Evolutionary conservation across 2,329 filamentous ascomycete species (phyloP).

Genomic region (Aureobasidium sp.): DNA sequence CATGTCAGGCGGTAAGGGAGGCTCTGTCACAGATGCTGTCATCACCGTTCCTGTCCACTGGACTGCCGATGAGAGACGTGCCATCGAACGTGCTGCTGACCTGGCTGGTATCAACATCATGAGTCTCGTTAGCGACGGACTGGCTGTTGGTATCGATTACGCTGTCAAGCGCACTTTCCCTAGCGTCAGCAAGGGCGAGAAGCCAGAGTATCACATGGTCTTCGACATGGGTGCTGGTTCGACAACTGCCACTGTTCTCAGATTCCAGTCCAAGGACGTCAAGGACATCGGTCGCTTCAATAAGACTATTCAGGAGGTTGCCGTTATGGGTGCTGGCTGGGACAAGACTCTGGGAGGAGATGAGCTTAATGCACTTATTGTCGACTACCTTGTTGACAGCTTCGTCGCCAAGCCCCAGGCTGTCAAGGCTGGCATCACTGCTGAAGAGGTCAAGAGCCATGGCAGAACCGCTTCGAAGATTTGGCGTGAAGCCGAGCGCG

Average conservation of each 20-base stretch:
- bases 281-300: constrained; percentile 92
- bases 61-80: constrained; percentile 81
- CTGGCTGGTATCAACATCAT: constrained; percentile 83
- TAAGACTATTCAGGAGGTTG: constrained; percentile 95
- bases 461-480: constrained; percentile 83
- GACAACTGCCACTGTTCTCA: constrained; percentile 80
- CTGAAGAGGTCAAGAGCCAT: constrained; percentile 60
- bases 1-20: constrained; percentile 64
- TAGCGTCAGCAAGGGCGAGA: constrained; percentile 69
- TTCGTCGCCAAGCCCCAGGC: constrained; percentile 61
- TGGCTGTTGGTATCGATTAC: constrained; percentile 92
- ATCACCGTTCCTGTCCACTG: constrained; percentile 88
- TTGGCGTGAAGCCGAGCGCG: constrained; percentile 82
- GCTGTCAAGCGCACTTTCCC: constrained; percentile 87
- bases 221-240: constrained; percentile 98
- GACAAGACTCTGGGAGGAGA: constrained; percentile 87
- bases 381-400: constrained; percentile 78
- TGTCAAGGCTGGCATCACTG: constrained; percentile 56
- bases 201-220: constrained; percentile 85
- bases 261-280: constrained; percentile 79
- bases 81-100: constrained; percentile 74
- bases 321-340: constrained; percentile 79
- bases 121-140: constrained; percentile 76
- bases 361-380: constrained; percentile 75
- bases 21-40: constrained; percentile 69